Base-by-base conservation (phyloP, 140 eudicot species). In the Bidens hawaiensis region DNA sequence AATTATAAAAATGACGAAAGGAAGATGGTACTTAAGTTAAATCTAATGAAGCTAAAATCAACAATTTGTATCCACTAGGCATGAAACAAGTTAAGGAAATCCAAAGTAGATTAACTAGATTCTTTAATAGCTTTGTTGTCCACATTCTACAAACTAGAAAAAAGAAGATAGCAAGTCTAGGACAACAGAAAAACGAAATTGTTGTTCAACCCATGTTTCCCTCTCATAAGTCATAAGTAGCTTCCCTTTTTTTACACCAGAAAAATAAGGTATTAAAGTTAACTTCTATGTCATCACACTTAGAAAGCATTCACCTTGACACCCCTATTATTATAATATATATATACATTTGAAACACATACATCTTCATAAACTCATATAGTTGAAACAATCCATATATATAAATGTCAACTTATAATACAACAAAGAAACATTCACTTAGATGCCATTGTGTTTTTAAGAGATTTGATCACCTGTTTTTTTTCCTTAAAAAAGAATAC, bases 11-110 rank as follows among this genome's bases (percentile, higher is more conserved):
- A 68, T 23, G 45, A 60, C 11, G 9, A 51, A 60, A 24, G 10
- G 41, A 62, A 54, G 49, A 30, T 8, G 7, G 50, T 18, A 52
- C 33, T 28, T 55, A 51, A 47, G 56, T 56, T 17, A 31, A 34
- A 69, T 63, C 26, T 16, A 34, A 45, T 31, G 31, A 63, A 31
- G 53, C 67, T 65, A 65, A 72, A 45, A 64, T 64, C 33, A 64
- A 5, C 58, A 71, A 14, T 9, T 49, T 36, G 21, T 70, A 61
- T 24, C 36, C 31, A 21, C 43, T 62, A 18, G 31, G 24, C 19
- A 61, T 38, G 41, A 49, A 52, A 49, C 14, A 31, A 34, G 18
- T 50, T 62, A 31, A 11, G 17, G 34, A 62, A 30, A 27, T 61
- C 33, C 11, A 13, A 51, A 38, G 46, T 25, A 49, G 25, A 58